Conservation (phyloP, 371 early-diverging fungal species). For the Haplosporangium sp. region DNA sequence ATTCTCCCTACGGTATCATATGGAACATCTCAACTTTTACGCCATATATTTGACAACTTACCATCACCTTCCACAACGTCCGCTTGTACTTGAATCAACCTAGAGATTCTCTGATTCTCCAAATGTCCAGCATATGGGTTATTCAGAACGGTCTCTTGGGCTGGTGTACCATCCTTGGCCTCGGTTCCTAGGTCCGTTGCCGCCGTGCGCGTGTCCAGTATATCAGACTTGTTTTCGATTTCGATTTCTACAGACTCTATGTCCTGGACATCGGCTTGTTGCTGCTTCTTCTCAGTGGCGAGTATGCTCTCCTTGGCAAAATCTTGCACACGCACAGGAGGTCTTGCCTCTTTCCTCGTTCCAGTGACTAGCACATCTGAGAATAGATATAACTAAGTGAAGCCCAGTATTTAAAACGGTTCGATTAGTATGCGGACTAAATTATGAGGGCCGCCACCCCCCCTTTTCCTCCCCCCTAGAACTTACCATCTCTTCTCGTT, state of each 20-base stretch:
- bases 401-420: not conserved
- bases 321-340: not conserved
- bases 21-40: no score
- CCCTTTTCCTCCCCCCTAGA: not conserved
- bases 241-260: no score
- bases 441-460: not conserved
- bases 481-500: slow-evolving; percentile 38
- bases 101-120: slow-evolving; percentile 38
- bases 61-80: slow-evolving; percentile 40
- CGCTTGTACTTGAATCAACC: slow-evolving; percentile 45
- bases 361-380: slow-evolving; percentile 51
- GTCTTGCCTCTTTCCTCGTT: slow-evolving; percentile 20
- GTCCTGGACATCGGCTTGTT: no score
- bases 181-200: no score
- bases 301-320: not conserved
- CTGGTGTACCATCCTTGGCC: not conserved
- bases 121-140: slow-evolving; percentile 53
- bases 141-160: slow-evolving; percentile 3
- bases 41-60: not conserved
- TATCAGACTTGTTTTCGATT: no score
- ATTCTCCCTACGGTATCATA: not conserved
- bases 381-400: slow-evolving; percentile 34
- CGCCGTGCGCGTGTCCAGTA: no score
- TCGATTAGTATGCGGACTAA: not conserved
- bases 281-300: not conserved